Conservation (phyloP, 2,329 filamentous ascomycete species). For the Trichoderma koningiopsis region DNA sequence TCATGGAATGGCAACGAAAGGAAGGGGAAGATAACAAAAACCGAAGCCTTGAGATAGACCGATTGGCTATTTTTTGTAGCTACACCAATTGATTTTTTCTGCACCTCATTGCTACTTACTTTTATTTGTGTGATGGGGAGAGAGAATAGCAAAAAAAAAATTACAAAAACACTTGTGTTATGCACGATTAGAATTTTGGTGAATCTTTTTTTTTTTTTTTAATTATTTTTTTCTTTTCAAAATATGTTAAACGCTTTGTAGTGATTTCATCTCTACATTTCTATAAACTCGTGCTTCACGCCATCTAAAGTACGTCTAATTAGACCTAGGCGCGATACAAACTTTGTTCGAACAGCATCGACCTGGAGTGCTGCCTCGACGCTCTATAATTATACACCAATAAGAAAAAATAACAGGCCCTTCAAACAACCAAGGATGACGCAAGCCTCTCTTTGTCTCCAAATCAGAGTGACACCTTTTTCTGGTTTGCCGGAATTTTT, state of each 20-base stretch:
- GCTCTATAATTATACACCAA: constrained; percentile 44
- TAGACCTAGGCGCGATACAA: constrained; percentile 44
- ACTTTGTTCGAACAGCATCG: constrained; percentile 36
- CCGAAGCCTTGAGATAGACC: constrained; percentile 12
- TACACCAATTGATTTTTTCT: constrained; percentile 23
- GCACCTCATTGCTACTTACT: neutral
- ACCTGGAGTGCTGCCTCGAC: constrained; percentile 41
- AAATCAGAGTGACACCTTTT: constrained; percentile 30
- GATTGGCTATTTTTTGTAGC: constrained; percentile 6
- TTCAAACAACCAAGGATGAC: constrained; percentile 36
- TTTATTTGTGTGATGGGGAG: neutral
- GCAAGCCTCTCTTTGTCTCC: constrained; percentile 33
- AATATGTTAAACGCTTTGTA: constrained; percentile 29
- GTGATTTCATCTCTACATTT: constrained; percentile 44
- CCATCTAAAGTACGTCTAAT: constrained; percentile 47
- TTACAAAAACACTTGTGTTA: neutral
- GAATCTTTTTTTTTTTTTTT: neutral
- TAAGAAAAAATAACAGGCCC: constrained; percentile 30
- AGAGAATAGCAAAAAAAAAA: neutral
- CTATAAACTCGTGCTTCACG: constrained; percentile 40
- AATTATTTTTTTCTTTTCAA: neutral
- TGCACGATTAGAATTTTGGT: neutral
- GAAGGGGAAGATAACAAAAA: neutral
- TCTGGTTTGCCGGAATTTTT: constrained; percentile 26
- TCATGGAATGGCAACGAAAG: constrained; percentile 20